Base-by-base conservation (phyloP, 2,329 filamentous ascomycete genomes). In the Didymella sp. region DNA sequence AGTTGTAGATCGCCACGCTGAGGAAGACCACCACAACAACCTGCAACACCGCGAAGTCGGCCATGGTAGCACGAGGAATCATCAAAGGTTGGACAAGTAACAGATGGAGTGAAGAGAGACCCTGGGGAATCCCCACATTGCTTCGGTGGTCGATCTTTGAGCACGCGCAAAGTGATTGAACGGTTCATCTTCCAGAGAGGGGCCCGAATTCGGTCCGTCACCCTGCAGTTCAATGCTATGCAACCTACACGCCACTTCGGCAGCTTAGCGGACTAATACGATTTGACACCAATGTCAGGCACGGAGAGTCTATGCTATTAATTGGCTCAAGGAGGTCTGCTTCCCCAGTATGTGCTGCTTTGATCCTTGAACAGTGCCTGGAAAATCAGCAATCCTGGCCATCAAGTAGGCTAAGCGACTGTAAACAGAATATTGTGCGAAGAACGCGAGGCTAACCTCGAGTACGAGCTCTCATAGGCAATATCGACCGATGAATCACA, bases 1-100 rank as follows among this genome's bases (percentile, higher is more conserved):
- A 69, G 57, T 75, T 76, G 63, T 76, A 78, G 21, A 75, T 60
- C 9, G 70, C 62, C 15, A 73, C 51, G 27, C 61, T 62, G 13
- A 69, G 56, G 41, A 71, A 71, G 4, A 62, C 67, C 9, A 61
- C 57, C 19, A 64, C 48, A 17, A 59, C 37, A 17, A 60, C 53
- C 40, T 59, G 38, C 28, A 57, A 33, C 5, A 51, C 45, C 11
- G 50, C 30, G 40, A 63, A 24, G 3, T 54, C 21, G 27, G 28
- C 45, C 50, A 60, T 55, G n/a, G 42, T 46, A 45, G 52, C 33
- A 58, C 40, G 28, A 31, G 33, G 8, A 15, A 7, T 22, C 27
- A 5, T 5, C 24, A 13, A 44, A 27, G 46, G 21, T 27, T 8
- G 24, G 21, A 37, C 35, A 44, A 28, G 19, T 35, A 24, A 51